Evolutionary conservation across 2,329 filamentous ascomycete species (phyloP).

Genomic region (Xylariales sp.): DNA sequence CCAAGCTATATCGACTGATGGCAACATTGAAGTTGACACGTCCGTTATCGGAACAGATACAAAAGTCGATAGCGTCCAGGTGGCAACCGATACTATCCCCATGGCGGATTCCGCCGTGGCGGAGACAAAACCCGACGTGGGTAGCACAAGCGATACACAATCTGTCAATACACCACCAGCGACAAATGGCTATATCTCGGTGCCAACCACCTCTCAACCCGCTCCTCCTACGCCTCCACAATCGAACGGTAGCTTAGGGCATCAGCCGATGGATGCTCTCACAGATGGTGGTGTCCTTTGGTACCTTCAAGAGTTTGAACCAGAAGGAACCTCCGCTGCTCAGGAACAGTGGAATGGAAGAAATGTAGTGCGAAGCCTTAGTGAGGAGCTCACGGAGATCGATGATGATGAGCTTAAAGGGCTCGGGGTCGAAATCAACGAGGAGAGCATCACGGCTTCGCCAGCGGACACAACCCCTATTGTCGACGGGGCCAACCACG

Average conservation of each 20-base stretch:
- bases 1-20: slow-evolving; percentile 51
- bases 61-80: slow-evolving; percentile 48
- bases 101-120: slow-evolving; percentile 34
- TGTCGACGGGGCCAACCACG: slow-evolving; percentile 39
- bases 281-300: slow-evolving; percentile 83
- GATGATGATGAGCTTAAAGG: slow-evolving; percentile 90
- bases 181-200: slow-evolving; percentile 58
- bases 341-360: slow-evolving; percentile 80
- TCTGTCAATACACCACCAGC: slow-evolving; percentile 60
- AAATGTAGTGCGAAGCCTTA: slow-evolving; percentile 75
- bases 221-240: slow-evolving; percentile 75
- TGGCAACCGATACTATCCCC: slow-evolving; percentile 23
- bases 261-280: slow-evolving; percentile 64
- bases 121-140: slow-evolving; percentile 44
- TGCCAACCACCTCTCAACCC: slow-evolving; percentile 50
- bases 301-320: slow-evolving; percentile 86
- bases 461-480: slow-evolving; percentile 43
- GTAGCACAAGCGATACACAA: slow-evolving; percentile 48
- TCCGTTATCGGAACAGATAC: slow-evolving; percentile 50
- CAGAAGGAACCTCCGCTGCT: slow-evolving; percentile 80
- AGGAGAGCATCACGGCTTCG: slow-evolving; percentile 59
- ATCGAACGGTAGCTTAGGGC: slow-evolving; percentile 68
- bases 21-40: slow-evolving; percentile 61
- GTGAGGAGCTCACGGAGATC: slow-evolving; percentile 90
- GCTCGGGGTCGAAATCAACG: slow-evolving; percentile 66